Conservation (phyloP, 73 alveolate species). For the Paramecium biaurelia region DNA sequence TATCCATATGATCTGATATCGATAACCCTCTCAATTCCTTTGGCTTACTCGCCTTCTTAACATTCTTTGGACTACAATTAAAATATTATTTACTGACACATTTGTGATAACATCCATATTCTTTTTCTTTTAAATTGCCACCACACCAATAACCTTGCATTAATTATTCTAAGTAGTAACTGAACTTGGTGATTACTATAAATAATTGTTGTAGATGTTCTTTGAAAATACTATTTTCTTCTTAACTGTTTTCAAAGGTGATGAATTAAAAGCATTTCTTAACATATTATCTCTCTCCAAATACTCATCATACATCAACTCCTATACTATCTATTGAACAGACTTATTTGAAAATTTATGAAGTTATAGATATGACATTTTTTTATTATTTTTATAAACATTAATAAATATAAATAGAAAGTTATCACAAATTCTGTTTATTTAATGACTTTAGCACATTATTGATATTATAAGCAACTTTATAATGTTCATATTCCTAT, state of each 20-base stretch:
- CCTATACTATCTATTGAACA: not conserved
- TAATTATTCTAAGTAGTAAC: not conserved
- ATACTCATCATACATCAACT: not conserved
- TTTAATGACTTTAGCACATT: not conserved
- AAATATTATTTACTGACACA: not conserved
- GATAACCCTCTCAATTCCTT: not conserved
- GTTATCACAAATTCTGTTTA: not conserved
- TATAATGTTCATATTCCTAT: not conserved
- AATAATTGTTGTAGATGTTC: not conserved
- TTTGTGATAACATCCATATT: not conserved
- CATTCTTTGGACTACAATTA: not conserved
- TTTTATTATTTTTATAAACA: not conserved
- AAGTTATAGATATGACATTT: not conserved
- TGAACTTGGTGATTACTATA: not conserved
- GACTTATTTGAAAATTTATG: not conserved
- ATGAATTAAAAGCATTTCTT: not conserved
- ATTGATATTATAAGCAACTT: not conserved
- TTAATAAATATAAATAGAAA: not conserved
- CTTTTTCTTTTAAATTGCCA: not conserved
- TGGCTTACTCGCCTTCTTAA: not conserved
- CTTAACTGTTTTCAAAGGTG: not conserved
- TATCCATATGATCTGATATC: not conserved
- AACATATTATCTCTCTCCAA: not conserved
- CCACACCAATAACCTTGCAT: not conserved
- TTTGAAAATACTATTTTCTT: not conserved